phyloP scores from a whole-genome alignment of 805 yeast genomes.

The Wickerhamomyces queroliae region DNA sequence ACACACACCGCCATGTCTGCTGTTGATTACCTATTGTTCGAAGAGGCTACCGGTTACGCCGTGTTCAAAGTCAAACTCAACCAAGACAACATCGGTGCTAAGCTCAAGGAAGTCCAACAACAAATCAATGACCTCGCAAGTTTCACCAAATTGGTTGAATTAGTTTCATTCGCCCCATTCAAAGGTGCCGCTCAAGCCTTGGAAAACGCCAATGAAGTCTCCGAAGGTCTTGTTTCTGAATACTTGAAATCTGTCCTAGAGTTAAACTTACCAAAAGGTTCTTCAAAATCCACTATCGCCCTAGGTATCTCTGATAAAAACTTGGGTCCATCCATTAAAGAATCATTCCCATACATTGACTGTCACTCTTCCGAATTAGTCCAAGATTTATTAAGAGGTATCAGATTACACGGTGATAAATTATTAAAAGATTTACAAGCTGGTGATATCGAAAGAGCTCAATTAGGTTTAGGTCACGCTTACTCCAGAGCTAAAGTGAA shows the following conservation, averaged over 20 bases:
- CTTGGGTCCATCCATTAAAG: conserved; percentile 96
- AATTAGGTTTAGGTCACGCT: conserved; percentile 98
- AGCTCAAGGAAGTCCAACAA: conserved; percentile 90
- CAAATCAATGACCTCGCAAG: conserved; percentile 79
- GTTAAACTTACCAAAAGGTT: conserved; percentile 77
- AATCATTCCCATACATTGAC: conserved; percentile 80
- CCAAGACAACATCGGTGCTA: conserved; percentile 90
- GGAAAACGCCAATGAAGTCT: conserved; percentile 95
- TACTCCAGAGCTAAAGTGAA: conserved; percentile 98
- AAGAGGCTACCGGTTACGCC: conserved; percentile 98
- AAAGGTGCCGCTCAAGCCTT: conserved; percentile 99
- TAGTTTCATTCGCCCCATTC: conserved; percentile 95
- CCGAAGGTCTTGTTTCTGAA: conserved; percentile 95
- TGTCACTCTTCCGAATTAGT: conserved; percentile 87
- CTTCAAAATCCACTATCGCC: conserved; percentile 54
- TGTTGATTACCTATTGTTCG: conserved; percentile 87
- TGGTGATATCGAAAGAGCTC: conserved; percentile 97
- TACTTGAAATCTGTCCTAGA: conserved; percentile 86
- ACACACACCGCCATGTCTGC: conserved; percentile 40
- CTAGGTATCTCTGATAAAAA: conserved; percentile 92
- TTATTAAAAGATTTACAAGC: conserved; percentile 85
- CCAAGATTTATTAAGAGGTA: conserved; percentile 92
- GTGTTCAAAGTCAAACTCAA: conserved; percentile 89
- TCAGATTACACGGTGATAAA: conserved; percentile 86
- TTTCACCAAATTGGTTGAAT: conserved; percentile 88